Evolutionary conservation across 177 flowering plant species (phyloP).

Genomic region (Vitis hybrid): DNA sequence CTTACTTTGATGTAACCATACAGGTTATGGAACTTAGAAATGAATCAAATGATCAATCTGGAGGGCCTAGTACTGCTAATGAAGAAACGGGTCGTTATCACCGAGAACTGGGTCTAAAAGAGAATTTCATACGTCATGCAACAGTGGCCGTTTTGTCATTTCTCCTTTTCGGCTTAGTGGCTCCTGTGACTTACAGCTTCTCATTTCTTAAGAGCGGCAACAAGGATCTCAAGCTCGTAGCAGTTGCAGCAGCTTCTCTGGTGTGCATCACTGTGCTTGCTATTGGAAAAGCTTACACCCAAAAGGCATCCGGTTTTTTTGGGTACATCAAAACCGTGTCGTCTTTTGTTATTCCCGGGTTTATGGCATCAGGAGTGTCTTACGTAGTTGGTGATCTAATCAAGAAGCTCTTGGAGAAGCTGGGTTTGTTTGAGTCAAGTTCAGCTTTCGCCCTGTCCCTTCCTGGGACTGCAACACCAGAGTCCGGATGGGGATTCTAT

Average conservation of each 20-base stretch:
- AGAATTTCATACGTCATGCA: conserved; percentile 26
- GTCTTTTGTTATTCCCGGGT: conserved; percentile 33
- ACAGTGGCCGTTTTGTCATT: conserved; percentile 34
- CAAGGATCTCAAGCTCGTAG: conserved; percentile 31
- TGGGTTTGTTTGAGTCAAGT: conserved; percentile 35
- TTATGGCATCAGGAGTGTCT: conserved; percentile 47
- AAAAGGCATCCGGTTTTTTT: conserved; percentile 18
- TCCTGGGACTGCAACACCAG: background rate
- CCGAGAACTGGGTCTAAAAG: conserved; percentile 33
- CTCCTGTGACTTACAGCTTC: conserved; percentile 39
- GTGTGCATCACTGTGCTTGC: conserved; percentile 55
- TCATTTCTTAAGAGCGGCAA: conserved; percentile 30
- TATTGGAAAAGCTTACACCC: conserved; percentile 42
- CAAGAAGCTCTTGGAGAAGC: conserved; percentile 32
- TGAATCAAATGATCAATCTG: no score
- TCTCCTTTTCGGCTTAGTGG: conserved; percentile 37
- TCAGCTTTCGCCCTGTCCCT: conserved; percentile 4
- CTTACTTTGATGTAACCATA: no score
- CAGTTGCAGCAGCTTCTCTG: conserved; percentile 52
- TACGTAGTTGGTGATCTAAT: conserved; percentile 43
- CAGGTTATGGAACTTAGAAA: no score
- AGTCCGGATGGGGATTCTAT: conserved; percentile 16
- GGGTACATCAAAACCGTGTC: conserved; percentile 36
- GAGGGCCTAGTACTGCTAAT: no score
- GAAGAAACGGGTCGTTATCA: conserved; percentile 29